Base-by-base conservation (phyloP, 108 stramenopile genomes). In the Nitzschia palea region DNA sequence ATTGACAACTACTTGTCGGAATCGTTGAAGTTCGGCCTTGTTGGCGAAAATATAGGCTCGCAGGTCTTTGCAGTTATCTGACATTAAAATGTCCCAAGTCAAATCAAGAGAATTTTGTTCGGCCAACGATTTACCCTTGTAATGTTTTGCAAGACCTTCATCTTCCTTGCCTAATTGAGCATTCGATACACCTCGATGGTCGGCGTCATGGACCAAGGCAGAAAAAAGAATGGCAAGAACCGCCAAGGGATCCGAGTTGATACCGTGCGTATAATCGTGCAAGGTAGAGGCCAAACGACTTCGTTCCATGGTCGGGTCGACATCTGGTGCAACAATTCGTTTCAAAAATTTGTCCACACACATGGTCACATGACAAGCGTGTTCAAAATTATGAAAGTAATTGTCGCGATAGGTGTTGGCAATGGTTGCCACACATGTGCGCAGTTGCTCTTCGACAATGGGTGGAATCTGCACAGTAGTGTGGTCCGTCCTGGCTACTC, bases 141-240 rank as follows among this genome's bases (percentile, higher is more conserved):
- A 80, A 45, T 62, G 10, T 12, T 29, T 48, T 15, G 79, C 76
- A 14, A 82, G 6, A 17, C 44, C 48, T 51, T 53, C 40, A 6
- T 69, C 35, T 35, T 86, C 81, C 44, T 80, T 77, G 57, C 72
- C 62, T 30, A 86, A 65, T 52, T 78, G 78, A 9, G 70, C 64
- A 55, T 86, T 86, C n/a, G 75, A 45, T n/a, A 86, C 68, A 12
- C 85, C 85, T 15, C 57, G 65, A 44, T 86, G 85, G 43, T 86
- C 85, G 26, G 78, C 79, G 58, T 86, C 85, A 65, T 86, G 85
- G 23, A 86, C 71, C 29, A 86, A 67, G 1, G 81, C 77, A 3
- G 80, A 72, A 43, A 86, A 82, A 10, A 86, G 66, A 22, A 66
- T 44, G 10, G 79, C 79, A 54, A 86, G 80, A n/a, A 79, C 79